These are phyloP conservation scores for Hypericum androsaemum DNA, from an alignment of 345 rosid species.

Conservation along the genomic window DNA sequence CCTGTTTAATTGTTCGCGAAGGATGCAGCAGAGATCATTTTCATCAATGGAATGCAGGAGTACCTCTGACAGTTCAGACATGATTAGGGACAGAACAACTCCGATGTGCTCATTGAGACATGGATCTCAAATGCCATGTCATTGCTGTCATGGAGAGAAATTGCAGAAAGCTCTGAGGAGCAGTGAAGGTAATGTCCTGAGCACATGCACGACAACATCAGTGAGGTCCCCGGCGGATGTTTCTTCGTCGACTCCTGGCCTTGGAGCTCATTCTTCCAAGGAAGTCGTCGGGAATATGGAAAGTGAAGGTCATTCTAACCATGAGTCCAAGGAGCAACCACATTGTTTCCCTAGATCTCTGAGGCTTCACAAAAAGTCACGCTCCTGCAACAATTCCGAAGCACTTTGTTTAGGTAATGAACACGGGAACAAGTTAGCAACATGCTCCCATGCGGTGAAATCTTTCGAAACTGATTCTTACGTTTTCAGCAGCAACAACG, in stretches of 20 bases:
- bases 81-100: conserved; percentile 21
- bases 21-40: conserved; percentile 39
- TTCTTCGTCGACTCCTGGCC: conserved; percentile 14
- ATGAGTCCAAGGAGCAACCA: conserved; percentile 26
- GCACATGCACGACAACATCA: conserved; percentile 34
- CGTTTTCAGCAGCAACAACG: conserved; percentile 13
- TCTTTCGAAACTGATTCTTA: conserved; percentile 25
- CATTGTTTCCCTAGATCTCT: conserved; percentile 34
- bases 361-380: conserved; percentile 23
- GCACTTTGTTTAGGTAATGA: conserved; percentile 12
- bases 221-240: conserved; percentile 26
- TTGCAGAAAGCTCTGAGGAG: conserved; percentile 48
- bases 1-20: conserved; percentile 66
- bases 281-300: conserved; percentile 18
- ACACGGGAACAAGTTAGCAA: conserved; percentile 24
- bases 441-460: conserved; percentile 18
- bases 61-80: conserved; percentile 37
- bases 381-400: conserved; percentile 13
- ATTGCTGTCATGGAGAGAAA: conserved; percentile 22
- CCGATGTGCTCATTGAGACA: conserved; percentile 25
- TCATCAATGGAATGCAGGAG: conserved; percentile 28
- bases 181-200: conserved; percentile 65
- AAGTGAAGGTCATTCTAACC: conserved; percentile 11
- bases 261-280: conserved; percentile 19
- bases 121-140: conserved; percentile 26